These are phyloP conservation scores for Globomyces pollinis-pini DNA, from an alignment of 192 early-diverging fungal species.

Conservation along the genomic window DNA sequence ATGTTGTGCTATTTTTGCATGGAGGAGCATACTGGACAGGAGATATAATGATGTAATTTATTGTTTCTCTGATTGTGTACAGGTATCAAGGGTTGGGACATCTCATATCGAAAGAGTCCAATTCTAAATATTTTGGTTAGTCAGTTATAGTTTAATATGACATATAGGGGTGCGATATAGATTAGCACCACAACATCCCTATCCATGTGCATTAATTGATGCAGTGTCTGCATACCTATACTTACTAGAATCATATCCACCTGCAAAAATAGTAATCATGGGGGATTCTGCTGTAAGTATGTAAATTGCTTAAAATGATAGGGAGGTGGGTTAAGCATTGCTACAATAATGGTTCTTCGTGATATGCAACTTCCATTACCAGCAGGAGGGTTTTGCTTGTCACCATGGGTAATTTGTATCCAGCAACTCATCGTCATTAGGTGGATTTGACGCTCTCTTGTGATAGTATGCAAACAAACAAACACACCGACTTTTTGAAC, in stretches of 20 bases:
- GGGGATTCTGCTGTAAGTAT: constrained; percentile 21
- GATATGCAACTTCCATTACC: constrained; percentile 18
- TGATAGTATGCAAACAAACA: neutral
- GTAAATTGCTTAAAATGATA: constrained; percentile 6
- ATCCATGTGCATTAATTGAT: constrained; percentile 12
- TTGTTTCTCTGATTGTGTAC: too few relatives aligned
- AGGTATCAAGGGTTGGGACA: neutral
- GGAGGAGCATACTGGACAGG: too few relatives aligned
- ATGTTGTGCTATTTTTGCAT: constrained; percentile 18
- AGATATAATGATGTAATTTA: constrained; percentile 36
- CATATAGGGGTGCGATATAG: constrained; percentile 1
- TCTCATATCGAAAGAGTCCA: neutral
- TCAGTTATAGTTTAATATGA: neutral
- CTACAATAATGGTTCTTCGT: constrained; percentile 39
- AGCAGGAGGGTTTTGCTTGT: neutral
- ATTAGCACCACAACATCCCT: constrained; percentile 11
- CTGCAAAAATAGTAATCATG: constrained; percentile 1
- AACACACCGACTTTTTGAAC: neutral
- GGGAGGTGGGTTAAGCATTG: constrained; percentile 14
- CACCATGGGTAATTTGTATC: neutral
- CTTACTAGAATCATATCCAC: neutral
- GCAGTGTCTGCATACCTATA: constrained; percentile 10
- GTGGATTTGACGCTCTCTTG: constrained; percentile 4
- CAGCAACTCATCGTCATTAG: constrained; percentile 30
- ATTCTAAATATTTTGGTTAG: too few relatives aligned